Evolutionary conservation across 495 filamentous ascomycete species (phyloP), one percentile per base, ranked within the genome.

Genomic region (Ramalina peruviana): DNA sequence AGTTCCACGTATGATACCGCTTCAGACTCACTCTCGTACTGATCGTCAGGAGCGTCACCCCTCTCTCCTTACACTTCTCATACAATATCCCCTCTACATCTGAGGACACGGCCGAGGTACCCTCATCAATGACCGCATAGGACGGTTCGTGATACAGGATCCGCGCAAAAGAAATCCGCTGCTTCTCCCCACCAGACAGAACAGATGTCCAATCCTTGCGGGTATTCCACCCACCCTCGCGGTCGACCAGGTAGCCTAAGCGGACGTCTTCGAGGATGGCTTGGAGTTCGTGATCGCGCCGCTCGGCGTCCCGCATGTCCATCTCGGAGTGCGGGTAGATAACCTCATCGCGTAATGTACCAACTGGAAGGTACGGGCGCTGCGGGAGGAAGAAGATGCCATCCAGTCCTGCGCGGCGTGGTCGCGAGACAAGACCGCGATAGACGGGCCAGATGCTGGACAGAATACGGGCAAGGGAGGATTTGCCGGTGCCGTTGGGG

Each of bases 171-270:
- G 78, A 86, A 71, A 97, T 82, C 21, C 93, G 72, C 66, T 99
- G 93, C 68, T 99, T 99, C 71, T 99, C 93, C n/a, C 93, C 93
- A 11, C 93, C 93, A 52, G 82, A 88, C 16, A 99, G 66, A 10
- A 99, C 86, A 59, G 97, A 92, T 68, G 97, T 96, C 93, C 93
- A 99, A 56, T 94, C 92, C 66, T 99, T 97, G 23, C 85, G 72
- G 19, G 86, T 85, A 60, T 99, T 88, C 90, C 89, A 99, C 12
- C 93, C 93, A 21, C 89, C 93, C 68, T 99, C 93, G 17, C 93
- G 80, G 30, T 85, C 76, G 5, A 86, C 86, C 4, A 99, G 72
- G 65, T 97, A 96, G 7, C 88, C 89, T 0, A 99, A 72, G 43
- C 78, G 74, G 0, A 88, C 92, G 23, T 82, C 81, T 44, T 94